Evolutionary conservation across 805 yeast genomes (phyloP).

Genomic region (Teunomyces kruisii): DNA sequence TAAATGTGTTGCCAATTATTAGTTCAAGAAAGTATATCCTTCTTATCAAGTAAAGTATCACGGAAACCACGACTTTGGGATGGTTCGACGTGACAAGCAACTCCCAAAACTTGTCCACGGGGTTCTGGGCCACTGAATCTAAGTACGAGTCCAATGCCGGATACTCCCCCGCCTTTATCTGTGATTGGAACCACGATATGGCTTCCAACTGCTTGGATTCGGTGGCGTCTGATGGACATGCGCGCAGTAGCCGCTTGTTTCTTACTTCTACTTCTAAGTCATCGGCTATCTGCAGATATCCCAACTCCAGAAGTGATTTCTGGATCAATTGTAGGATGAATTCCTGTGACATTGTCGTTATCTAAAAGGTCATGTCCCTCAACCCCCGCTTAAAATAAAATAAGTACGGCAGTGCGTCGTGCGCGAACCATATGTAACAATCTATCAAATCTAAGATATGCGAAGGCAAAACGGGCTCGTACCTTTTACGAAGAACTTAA

Average conservation of each 20-base stretch:
- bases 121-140: slow-evolving; percentile 1
- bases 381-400: not conserved
- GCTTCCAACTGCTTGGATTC: slow-evolving; percentile 9
- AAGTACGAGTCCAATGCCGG: slow-evolving; percentile 14
- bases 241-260: slow-evolving; percentile 4
- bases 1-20: not conserved
- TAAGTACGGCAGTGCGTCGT: slow-evolving; percentile 4
- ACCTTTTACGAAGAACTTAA: not conserved
- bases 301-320: slow-evolving; percentile 30
- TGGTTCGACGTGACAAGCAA: slow-evolving; percentile 4
- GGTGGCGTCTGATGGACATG: not conserved
- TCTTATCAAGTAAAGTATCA: slow-evolving; percentile 24
- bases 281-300: slow-evolving; percentile 26
- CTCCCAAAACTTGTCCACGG: slow-evolving; percentile 5
- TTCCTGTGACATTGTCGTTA: slow-evolving; percentile 11
- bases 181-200: slow-evolving; percentile 17
- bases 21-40: slow-evolving; percentile 22
- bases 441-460: not conserved
- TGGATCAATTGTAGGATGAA: slow-evolving; percentile 31
- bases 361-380: not conserved
- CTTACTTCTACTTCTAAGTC: slow-evolving; percentile 14
- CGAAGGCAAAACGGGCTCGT: not conserved
- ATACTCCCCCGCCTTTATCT: slow-evolving; percentile 15
- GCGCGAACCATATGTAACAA: not conserved
- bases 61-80: slow-evolving; percentile 9